Conservation (phyloP, 208 protist genomes). For the Porcisia deanei region DNA sequence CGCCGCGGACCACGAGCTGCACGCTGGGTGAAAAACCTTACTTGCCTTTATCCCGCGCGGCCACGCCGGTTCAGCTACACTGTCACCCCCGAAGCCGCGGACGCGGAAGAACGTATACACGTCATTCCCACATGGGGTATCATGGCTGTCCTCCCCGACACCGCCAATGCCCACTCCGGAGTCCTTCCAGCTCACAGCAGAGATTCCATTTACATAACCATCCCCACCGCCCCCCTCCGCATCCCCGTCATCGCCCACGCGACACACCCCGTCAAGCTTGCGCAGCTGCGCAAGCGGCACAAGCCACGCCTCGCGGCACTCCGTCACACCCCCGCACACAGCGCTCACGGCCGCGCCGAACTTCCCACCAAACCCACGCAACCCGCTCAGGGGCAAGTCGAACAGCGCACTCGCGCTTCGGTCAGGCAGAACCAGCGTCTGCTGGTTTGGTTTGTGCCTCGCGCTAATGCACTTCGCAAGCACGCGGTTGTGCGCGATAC, state of each 20-base stretch:
- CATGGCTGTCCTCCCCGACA: slow-evolving; percentile 45
- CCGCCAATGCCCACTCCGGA: slow-evolving; percentile 75
- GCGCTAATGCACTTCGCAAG: slow-evolving; percentile 86
- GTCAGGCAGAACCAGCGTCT: slow-evolving; percentile 75
- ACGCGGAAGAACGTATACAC: slow-evolving; percentile 48
- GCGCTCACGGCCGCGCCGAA: slow-evolving; percentile 62
- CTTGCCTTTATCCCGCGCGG: slow-evolving; percentile 57
- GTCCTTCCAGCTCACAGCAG: slow-evolving; percentile 44
- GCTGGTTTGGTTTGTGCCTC: slow-evolving; percentile 84
- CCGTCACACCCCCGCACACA: slow-evolving; percentile 39
- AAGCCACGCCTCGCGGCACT: slow-evolving; percentile 68
- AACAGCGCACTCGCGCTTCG: slow-evolving; percentile 57
- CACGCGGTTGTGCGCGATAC: slow-evolving; percentile 84
- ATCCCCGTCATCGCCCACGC: slow-evolving; percentile 14
- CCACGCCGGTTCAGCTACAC: slow-evolving; percentile 41
- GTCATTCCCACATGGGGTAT: slow-evolving; percentile 21
- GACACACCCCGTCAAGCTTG: slow-evolving; percentile 11
- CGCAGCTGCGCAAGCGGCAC: slow-evolving; percentile 30
- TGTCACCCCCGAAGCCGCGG: slow-evolving; percentile 46
- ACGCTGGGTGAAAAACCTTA: slow-evolving; percentile 64
- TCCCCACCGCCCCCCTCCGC: slow-evolving; percentile 1
- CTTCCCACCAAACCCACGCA: slow-evolving; percentile 75
- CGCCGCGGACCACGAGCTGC: slow-evolving; percentile 30
- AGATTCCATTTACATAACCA: not conserved
- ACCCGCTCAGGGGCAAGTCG: slow-evolving; percentile 26